These are phyloP conservation scores for Yamadazyma jaroonii DNA, from an alignment of 1,139 yeast species.

Conservation along the genomic window DNA sequence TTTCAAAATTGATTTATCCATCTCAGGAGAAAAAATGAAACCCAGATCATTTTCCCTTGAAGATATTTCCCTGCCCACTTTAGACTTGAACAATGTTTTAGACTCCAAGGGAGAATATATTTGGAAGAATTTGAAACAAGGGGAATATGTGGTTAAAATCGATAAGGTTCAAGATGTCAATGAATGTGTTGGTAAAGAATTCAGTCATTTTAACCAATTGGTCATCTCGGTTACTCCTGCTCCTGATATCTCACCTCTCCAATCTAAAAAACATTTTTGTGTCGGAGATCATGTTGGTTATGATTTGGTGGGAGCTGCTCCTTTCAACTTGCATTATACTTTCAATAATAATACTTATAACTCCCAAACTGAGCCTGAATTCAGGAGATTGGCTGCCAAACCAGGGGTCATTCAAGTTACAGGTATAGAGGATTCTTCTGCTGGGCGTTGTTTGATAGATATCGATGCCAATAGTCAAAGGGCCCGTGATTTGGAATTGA, in stretches of 20 bases:
- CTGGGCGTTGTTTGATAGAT: constrained; percentile 64
- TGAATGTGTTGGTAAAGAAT: constrained; percentile 59
- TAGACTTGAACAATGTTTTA: constrained; percentile 15
- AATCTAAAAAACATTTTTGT: constrained; percentile 56
- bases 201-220: constrained; percentile 31
- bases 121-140: constrained; percentile 19
- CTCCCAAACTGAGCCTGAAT: constrained; percentile 56
- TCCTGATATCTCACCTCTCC: constrained; percentile 56
- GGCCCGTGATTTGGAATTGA: constrained; percentile 44
- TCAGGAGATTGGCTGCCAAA: constrained; percentile 70
- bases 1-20: constrained; percentile 49
- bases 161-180: constrained; percentile 60
- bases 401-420: constrained; percentile 73
- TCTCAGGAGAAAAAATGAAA: constrained; percentile 18
- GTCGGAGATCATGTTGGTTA: constrained; percentile 89
- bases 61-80: constrained; percentile 3
- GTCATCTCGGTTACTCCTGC: constrained; percentile 67
- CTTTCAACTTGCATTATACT: constrained; percentile 70
- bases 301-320: constrained; percentile 74
- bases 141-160: constrained; percentile 58
- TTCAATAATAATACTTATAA: constrained; percentile 64
- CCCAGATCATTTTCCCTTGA: constrained; percentile 6
- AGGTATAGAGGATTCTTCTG: constrained; percentile 73
- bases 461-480: constrained; percentile 40
- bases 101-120: constrained; percentile 7